Base-by-base conservation (phyloP, 306 rosid genomes). In the Vigna nakashimae region DNA sequence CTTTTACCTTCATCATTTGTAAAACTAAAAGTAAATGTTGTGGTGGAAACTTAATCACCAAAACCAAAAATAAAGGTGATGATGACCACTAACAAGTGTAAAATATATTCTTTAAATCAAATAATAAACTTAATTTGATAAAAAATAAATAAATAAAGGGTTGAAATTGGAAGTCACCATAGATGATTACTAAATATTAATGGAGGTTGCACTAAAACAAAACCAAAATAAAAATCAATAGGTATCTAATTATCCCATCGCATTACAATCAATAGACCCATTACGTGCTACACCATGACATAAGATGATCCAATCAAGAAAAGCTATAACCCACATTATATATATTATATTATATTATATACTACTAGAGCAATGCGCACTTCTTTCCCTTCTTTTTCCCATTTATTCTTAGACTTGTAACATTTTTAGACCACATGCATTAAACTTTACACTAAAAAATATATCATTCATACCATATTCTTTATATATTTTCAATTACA, bases 151-250 rank as follows among this genome's bases (percentile, higher is more conserved):
- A 34, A 57, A 3, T 1, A 13, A 60, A 48, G 10, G 53, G 14
- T 14, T 40, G 36, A 50, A 71, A 36, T 20, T 22, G 66, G 66
- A 72, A 56, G 53, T 55, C 67, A 11, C 24, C 66, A 26, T 56
- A 14, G 34, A 55, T 38, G 6, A 42, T 55, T 72, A 73, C n/a
- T 73, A 42, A 45, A 78, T 5, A 57, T 30, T 69, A 58, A 69
- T 69, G 82, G 70, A 69, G 43, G 53, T 46, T 43, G 70, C 76
- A 78, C 75, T 78, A 32, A 69, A 58, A 22, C 24, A 51, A 51
- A 70, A 66, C 43, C 49, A 53, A 17, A 15, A 66, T 20, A 20
- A 68, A 78, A 69, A 69, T 34, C 45, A 34, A 57, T 45, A 58
- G 53, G 43, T 0, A 79, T 63, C 59, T 15, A 51, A 71, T 71